Percentiles rank a stretch among this genome's conserved stretches.
phyloP scores from a whole-genome alignment of 2,329 filamentous ascomycete species.

The Pseudomassariella vexata region DNA sequence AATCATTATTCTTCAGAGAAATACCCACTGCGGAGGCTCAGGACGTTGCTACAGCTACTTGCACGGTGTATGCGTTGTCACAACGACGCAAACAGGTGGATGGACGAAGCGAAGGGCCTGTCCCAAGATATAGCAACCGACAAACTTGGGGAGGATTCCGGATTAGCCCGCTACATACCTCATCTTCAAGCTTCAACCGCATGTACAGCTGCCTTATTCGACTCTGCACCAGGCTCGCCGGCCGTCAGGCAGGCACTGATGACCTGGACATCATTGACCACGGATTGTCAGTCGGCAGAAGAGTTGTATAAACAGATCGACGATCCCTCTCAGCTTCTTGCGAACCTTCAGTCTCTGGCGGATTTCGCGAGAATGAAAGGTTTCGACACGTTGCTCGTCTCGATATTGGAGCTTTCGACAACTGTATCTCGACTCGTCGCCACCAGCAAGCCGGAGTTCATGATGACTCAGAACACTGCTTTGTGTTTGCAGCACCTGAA shows the following conservation, averaged over 20 bases:
- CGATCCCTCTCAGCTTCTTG: conserved; percentile 41
- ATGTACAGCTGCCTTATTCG: conserved; percentile 38
- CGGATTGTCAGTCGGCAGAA: conserved; percentile 29
- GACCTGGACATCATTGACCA: conserved; percentile 38
- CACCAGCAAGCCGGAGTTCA: conserved; percentile 26
- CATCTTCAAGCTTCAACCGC: conserved; percentile 41
- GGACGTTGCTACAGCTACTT: conserved; percentile 44
- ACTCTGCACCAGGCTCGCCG: conserved; percentile 28
- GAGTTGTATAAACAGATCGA: conserved; percentile 42
- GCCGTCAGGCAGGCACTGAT: conserved; percentile 29
- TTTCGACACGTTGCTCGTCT: conserved; percentile 38
- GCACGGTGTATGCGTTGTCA: conserved; percentile 41
- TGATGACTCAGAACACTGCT: conserved; percentile 39
- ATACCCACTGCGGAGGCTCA: conserved; percentile 47
- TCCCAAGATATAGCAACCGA: conserved; percentile 28
- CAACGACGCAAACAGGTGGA: conserved; percentile 31
- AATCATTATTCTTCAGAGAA: conserved; percentile 42
- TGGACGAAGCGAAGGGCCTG: conserved; percentile 31
- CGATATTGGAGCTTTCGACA: conserved; percentile 40
- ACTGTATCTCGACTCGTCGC: conserved; percentile 33
- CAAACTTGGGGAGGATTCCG: conserved; percentile 37
- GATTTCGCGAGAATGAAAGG: conserved; percentile 48
- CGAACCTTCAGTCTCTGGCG: conserved; percentile 43
- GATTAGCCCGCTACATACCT: conserved; percentile 37
- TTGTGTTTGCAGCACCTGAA: conserved; percentile 48